A percentile compares a stretch with the other conserved stretches of the same genome.
These are phyloP conservation scores for Plasmodium gaboni DNA, from an alignment of 169 alveolate genomes.

Conservation along the genomic window DNA sequence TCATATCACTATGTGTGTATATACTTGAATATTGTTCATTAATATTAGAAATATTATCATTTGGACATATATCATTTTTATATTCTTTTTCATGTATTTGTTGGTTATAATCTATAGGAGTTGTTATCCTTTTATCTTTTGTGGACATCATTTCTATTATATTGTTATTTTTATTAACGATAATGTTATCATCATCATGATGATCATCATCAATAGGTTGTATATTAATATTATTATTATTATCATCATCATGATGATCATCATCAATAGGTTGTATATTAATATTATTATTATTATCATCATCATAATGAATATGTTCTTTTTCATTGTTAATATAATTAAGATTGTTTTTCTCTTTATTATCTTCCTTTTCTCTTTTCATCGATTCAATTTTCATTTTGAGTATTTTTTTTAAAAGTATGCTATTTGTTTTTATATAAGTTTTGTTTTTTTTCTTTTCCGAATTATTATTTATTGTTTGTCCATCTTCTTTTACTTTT, in stretches of 20 bases:
- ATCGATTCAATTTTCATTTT: slow-evolving; percentile 50
- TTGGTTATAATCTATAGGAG: no score
- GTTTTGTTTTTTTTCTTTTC: slow-evolving; percentile 3
- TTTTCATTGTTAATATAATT: no score
- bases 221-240: background rate
- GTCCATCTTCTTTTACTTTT: no score
- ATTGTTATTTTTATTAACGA: background rate
- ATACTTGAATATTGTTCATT: no score
- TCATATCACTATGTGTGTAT: no score
- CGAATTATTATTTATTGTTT: background rate
- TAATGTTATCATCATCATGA: background rate
- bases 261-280: background rate
- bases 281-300: background rate
- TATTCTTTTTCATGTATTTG: no score
- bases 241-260: background rate
- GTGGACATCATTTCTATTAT: no score
- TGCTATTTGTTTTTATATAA: slow-evolving; percentile 4
- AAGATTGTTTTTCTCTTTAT: background rate
- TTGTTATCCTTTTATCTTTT: no score
- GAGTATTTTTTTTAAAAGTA: slow-evolving; percentile 24
- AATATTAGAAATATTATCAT: no score
- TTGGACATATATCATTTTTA: no score
- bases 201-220: background rate
- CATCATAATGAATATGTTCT: no score
- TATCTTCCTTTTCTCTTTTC: slow-evolving; percentile 12